phyloP scores from a whole-genome alignment of 2,329 filamentous ascomycete genomes.

The Nemania diffusa region DNA sequence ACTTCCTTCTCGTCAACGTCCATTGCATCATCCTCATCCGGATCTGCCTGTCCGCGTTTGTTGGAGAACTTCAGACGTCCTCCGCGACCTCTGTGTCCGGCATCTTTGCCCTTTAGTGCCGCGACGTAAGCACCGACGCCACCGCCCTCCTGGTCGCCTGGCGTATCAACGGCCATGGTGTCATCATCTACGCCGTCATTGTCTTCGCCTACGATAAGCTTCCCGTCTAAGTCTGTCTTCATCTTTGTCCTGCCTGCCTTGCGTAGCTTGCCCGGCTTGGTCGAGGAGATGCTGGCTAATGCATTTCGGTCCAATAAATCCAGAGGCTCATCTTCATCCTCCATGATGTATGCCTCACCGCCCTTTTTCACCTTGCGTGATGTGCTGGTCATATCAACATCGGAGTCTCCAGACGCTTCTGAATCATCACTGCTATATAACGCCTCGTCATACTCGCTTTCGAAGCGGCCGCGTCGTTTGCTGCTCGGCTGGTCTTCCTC shows the following conservation, averaged over 20 bases:
- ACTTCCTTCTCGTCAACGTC: slow-evolving; percentile 62
- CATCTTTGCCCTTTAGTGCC: slow-evolving; percentile 74
- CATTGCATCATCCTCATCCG: slow-evolving; percentile 63
- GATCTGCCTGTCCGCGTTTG: slow-evolving; percentile 61
- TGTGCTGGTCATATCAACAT: slow-evolving; percentile 64
- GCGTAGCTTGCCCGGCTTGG: slow-evolving; percentile 77
- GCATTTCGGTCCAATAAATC: slow-evolving; percentile 91
- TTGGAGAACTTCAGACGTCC: slow-evolving; percentile 79
- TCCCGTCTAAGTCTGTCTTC: slow-evolving; percentile 80
- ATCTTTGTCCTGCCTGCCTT: slow-evolving; percentile 67
- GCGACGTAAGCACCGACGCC: slow-evolving; percentile 77
- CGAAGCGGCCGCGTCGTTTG: slow-evolving; percentile 73
- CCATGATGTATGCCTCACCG: slow-evolving; percentile 85
- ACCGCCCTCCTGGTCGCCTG: slow-evolving; percentile 56
- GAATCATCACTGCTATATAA: slow-evolving; percentile 83
- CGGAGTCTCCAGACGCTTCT: slow-evolving; percentile 71
- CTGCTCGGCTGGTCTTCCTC: slow-evolving; percentile 64
- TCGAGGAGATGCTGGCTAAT: slow-evolving; percentile 91
- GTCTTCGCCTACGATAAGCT: slow-evolving; percentile 77
- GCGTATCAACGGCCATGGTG: slow-evolving; percentile 72
- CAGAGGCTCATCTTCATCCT: slow-evolving; percentile 93
- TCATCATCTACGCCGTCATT: slow-evolving; percentile 59
- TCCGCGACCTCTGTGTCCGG: slow-evolving; percentile 70
- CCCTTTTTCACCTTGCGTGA: slow-evolving; percentile 64
- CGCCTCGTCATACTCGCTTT: slow-evolving; percentile 95